phyloP scores from a whole-genome alignment of 371 early-diverging fungal species.

The Mycotypha africana region DNA sequence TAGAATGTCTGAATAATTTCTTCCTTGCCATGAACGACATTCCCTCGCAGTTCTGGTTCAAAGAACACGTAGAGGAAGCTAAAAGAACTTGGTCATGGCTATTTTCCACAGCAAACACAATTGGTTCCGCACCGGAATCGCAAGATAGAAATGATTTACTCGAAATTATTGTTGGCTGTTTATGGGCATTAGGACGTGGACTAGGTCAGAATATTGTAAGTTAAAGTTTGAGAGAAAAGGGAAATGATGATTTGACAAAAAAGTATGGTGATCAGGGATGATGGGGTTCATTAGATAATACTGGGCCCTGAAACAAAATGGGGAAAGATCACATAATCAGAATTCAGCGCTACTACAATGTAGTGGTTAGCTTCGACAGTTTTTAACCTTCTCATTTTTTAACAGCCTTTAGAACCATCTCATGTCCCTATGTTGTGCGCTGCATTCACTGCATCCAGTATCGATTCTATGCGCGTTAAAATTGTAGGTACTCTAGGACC shows the following conservation, averaged over 20 bases:
- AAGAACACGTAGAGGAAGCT: conserved; percentile 47
- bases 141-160: conserved; percentile 40
- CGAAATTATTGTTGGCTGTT: conserved; percentile 64
- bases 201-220: conserved; percentile 53
- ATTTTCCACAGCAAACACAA: conserved; percentile 44
- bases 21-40: conserved; percentile 66
- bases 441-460: conserved; percentile 35
- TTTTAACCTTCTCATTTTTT: no score
- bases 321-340: no score
- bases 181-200: conserved; percentile 73
- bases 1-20: conserved; percentile 76
- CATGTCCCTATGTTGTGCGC: conserved; percentile 49
- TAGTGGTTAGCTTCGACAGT: no score
- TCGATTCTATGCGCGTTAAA: conserved; percentile 62
- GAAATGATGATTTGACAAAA: no score
- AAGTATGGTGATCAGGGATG: no score
- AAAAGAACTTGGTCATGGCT: conserved; percentile 59
- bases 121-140: conserved; percentile 29
- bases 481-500: conserved; percentile 69
- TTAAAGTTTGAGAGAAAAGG: conserved; percentile 6
- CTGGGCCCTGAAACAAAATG: no score
- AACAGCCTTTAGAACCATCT: conserved; percentile 39
- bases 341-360: no score
- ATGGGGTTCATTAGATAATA: no score
- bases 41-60: conserved; percentile 65